Evolutionary conservation across 139 green algal species (phyloP), one percentile per base, ranked within the genome.

Genomic region (Limnomonas spitsbergensis): DNA sequence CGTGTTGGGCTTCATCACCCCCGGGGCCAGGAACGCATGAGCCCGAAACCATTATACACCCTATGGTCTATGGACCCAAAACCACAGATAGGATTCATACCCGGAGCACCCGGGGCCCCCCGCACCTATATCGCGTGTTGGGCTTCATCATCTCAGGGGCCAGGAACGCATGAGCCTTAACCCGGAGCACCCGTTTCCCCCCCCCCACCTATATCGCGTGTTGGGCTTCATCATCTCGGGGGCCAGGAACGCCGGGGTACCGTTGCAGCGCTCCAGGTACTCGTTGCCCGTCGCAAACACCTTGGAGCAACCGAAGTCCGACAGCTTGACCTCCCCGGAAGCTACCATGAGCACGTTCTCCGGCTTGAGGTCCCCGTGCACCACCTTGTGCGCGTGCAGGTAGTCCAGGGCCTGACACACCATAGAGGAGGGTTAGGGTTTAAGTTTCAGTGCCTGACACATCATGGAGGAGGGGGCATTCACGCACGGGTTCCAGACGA

Each of bases 331-430:
- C 7, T 86, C 80, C 1, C 87, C 89, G 14, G 78, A 73, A 0
- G 86, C 87, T 2, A 80, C 85, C 80, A 96, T 89, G 38, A 96
- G 81, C 37, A 93, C 87, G 77, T 97, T 97, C 81, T 95, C 91
- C 0, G 92, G 92, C 87, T 97, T 96, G 4, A 97, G 76, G 83
- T 97, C 93, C 1, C 93, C 90, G 75, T 97, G 93, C 38, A 96
- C 88, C 40, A 97, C 86, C 53, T 89, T 85, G 67, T 92, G 84
- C 82, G 71, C 78, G 83, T 97, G 93, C 61, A 97, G 78, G 80
- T 94, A 94, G 73, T 92, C 87, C 40, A 96, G 82, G 0, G 86
- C 91, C 89, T 94, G 86, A 40, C 31, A 54, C 3, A 70, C n/a
- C 47, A 61, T 61, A 61, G 47, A 61, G 47, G 20, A 20, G 47